phyloP scores from a whole-genome alignment of 139 green algal genomes.

The Chlorella vulgaris region DNA sequence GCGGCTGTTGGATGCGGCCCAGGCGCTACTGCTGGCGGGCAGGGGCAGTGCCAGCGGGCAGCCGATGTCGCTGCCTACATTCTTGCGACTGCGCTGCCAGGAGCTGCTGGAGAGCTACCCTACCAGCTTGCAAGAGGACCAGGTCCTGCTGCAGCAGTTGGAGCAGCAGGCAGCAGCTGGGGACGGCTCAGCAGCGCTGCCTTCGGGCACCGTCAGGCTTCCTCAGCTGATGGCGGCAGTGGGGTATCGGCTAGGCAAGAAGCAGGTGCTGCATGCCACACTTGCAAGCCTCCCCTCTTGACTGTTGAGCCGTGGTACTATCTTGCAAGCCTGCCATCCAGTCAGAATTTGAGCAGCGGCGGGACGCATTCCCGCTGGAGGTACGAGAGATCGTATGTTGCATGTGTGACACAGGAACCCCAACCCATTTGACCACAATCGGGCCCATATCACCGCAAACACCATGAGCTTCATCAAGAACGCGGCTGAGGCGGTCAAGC shows the following conservation, averaged over 20 bases:
- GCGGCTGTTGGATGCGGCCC: conserved; percentile 7
- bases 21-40: conserved; percentile 8
- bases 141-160: background rate
- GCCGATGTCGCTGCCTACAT: conserved; percentile 1
- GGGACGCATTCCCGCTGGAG: background rate
- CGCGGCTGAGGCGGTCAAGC: background rate
- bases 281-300: too few species aligned
- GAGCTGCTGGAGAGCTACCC: conserved; percentile 19
- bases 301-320: too few species aligned
- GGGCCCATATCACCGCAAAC: too few species aligned
- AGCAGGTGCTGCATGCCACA: conserved; percentile 22
- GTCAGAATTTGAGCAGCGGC: background rate
- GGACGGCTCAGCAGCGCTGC: background rate
- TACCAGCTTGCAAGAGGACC: conserved; percentile 17
- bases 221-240: conserved; percentile 6
- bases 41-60: conserved; percentile 1
- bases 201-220: background rate
- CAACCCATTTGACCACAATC: too few species aligned
- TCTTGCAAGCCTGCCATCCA: background rate
- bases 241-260: conserved; percentile 19
- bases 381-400: too few species aligned
- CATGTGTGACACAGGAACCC: too few species aligned
- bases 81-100: conserved; percentile 6
- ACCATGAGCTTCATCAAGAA: background rate
- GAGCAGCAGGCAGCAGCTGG: background rate